phyloP scores from a whole-genome alignment of 2,329 filamentous ascomycete species.

The Penicillium sp. region DNA sequence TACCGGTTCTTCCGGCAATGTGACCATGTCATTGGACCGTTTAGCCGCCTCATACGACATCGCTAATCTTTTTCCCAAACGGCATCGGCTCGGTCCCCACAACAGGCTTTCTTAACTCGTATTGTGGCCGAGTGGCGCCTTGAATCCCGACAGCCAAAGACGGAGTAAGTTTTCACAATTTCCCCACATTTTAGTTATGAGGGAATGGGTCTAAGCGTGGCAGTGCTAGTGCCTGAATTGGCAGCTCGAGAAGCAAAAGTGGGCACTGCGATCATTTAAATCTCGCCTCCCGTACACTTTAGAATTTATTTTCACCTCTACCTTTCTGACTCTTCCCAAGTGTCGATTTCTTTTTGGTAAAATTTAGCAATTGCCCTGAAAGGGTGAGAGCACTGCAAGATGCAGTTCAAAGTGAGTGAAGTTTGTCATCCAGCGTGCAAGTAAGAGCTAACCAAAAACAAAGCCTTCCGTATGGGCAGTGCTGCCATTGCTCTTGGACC shows the following conservation, averaged over 20 bases:
- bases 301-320: neutral
- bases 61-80: neutral
- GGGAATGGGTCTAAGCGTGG: constrained; percentile 1
- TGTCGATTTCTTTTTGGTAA: neutral
- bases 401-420: constrained; percentile 21
- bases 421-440: neutral
- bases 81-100: constrained; percentile 1
- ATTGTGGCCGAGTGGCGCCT: neutral
- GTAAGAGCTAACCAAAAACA: neutral
- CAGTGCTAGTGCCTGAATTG: constrained; percentile 14
- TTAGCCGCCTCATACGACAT: neutral
- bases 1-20: neutral
- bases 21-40: neutral
- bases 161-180: constrained; percentile 6
- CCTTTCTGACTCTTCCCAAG: neutral
- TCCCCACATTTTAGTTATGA: constrained; percentile 15
- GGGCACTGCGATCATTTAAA: constrained; percentile 1
- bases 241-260: neutral
- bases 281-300: neutral
- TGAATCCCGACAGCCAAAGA: neutral
- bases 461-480: constrained; percentile 4
- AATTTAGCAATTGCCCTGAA: neutral
- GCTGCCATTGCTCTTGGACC: constrained; percentile 15
- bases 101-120: neutral
- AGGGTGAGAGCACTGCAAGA: constrained; percentile 10